Evolutionary conservation across 1,284 basidiomycete species (phyloP), one percentile per base, ranked within the genome.

Genomic region (Cutaneotrichosporon cutaneum): DNA sequence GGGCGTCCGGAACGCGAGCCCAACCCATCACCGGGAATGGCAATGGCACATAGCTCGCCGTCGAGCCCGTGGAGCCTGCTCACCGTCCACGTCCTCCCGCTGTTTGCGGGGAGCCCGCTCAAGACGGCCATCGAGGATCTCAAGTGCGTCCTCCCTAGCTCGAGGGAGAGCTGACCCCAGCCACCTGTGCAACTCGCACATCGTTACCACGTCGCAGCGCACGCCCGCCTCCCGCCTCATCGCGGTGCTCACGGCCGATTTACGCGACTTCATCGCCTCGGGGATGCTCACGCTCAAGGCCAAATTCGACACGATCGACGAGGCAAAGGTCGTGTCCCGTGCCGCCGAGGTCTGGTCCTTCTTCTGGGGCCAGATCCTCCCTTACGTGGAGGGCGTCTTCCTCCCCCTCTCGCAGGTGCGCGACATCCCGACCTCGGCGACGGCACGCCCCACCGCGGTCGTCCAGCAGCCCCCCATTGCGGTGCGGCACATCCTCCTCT

Each of bases 261-360:
- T 93, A 0, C 83, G 85, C 33, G 92, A 94, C 60, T 83, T 97
- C 52, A 88, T 95, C 56, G 85, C 86, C 0, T 86, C 87, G 1
- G 95, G 95, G 11, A 95, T 95, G 88, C 84, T 93, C 61, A 97
- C 94, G 0, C 84, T 98, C 45, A 92, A 91, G 64, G 86, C 91
- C 0, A 94, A 92, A 74, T 83, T 98, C 10, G 82, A 80, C 58
- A 71, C 73, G 6, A 80, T 89, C 27, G 88, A 88, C 32, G 90
- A 93, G 30, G 59, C 59, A 2, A 76, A 77, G 59, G 83, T 97
- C 5, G 80, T 94, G 18, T 82, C 82, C 1, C 84, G 90, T 10
- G 83, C 95, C 11, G 90, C 92, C 1, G 92, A 95, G 68, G 83
- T 90, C 16, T 98, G 94, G 94, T 85, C 84, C 7, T 94, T 95